Evolutionary conservation across 768 basidiomycete genomes (phyloP).

Genomic region (Pulveroboletus sp.): DNA sequence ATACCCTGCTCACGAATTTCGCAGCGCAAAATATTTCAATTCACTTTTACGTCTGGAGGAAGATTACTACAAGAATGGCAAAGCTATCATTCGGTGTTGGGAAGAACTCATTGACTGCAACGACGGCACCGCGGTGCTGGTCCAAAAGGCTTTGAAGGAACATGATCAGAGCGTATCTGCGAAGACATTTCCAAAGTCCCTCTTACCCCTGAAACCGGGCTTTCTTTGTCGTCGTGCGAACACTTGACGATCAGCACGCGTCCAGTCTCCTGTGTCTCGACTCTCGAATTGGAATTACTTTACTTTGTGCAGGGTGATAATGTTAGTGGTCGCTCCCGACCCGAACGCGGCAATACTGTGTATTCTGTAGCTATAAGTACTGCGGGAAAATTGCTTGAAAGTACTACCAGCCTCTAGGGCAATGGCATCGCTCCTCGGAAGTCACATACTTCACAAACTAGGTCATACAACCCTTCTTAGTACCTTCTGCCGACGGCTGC

Average conservation of each 20-base stretch:
- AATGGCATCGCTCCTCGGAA: constrained; percentile 15
- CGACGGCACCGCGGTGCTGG: constrained; percentile 32
- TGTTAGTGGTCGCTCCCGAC: no score
- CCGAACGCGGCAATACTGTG: neutral
- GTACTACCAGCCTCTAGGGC: no score
- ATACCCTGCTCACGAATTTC: constrained; percentile 1
- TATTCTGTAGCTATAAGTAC: neutral
- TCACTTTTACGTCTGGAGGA: constrained; percentile 51
- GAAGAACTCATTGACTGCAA: constrained; percentile 42
- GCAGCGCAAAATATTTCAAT: constrained; percentile 51
- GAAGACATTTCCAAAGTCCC: constrained; percentile 46
- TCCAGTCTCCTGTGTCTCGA: neutral
- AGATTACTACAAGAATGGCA: constrained; percentile 45
- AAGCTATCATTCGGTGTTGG: constrained; percentile 37
- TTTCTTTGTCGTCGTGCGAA: constrained; percentile 7
- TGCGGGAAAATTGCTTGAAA: constrained; percentile 1
- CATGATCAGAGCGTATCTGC: constrained; percentile 48
- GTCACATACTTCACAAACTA: constrained; percentile 2
- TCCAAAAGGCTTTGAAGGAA: constrained; percentile 41
- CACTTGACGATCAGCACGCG: neutral
- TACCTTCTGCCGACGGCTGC: neutral
- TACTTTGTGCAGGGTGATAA: no score
- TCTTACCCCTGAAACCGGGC: constrained; percentile 35
- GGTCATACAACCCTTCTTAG: neutral
- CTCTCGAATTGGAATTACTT: neutral